Base-by-base conservation (phyloP, 1,284 basidiomycete species). In the Porogramme epimiltina region DNA sequence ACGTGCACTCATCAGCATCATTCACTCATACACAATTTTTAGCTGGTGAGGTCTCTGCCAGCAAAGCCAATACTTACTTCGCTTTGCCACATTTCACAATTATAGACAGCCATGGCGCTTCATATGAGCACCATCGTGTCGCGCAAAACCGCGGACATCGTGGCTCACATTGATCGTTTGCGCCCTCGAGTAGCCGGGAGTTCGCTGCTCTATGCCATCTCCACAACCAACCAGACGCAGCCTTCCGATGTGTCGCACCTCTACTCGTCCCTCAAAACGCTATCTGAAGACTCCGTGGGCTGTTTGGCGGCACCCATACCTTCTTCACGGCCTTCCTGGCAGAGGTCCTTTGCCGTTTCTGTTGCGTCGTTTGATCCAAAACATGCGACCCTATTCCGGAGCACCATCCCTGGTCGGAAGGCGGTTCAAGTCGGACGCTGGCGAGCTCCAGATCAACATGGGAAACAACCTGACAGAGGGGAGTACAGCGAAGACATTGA, bases 371-470 rank as follows among this genome's bases (percentile, higher is more conserved):
- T 83, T 61, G 72, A 80, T 38, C 64, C 69, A 0, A 49, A 57
- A 0, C 44, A 60, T 10, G 71, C 73, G 22, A 68, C 73, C 1
- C 68, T 76, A 0, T 89, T 89, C 57, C 73, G 77, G 19, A 89
- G 86, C 4, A 76, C 73, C 0, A 78, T 89, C 45, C 76, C 79
- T 0, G 86, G 88, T 9, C 70, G 70, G 40, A 67, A 70, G 23
- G 70, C 77, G n/a, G 67, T 76, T 2, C 82, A 87, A 57, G 86
- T 90, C 6, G 88, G 88, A 20, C 73, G 85, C 40, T 83, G 83
- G 83, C 81, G 85, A 62, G 74, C 83, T 19, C 76, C 80, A 53
- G 49, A 65, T 40, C 45, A 47, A 16, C 73, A 73, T 47, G 42
- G 37, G 53, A 59, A 22, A 13, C 20, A 41, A 22, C 46, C 34